A percentile compares a stretch with the other conserved stretches of the same genome.
Evolutionary conservation across 1,284 basidiomycete genomes (phyloP).

Genomic region (Apiotrichum gracile): DNA sequence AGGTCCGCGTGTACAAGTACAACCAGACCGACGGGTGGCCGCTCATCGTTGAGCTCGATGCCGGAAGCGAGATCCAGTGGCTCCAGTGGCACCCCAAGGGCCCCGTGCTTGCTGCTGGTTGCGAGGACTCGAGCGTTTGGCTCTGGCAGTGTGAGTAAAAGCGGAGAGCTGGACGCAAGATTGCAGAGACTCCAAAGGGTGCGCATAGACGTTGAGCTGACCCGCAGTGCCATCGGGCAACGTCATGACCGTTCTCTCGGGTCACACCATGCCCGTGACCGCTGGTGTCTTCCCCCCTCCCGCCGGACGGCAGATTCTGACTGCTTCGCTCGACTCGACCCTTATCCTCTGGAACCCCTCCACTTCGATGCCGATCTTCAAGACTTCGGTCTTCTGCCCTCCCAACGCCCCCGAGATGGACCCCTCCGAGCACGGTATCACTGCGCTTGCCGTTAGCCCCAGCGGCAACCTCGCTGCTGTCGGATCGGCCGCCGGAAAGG

Average conservation of each 20-base stretch:
- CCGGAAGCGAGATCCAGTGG: slow-evolving; percentile 94
- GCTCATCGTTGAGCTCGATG: slow-evolving; percentile 84
- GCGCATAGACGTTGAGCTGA: too few species aligned
- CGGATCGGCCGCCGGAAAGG: slow-evolving; percentile 73
- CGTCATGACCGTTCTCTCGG: slow-evolving; percentile 92
- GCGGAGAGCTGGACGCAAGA: background rate
- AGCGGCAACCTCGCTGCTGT: slow-evolving; percentile 81
- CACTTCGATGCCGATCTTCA: slow-evolving; percentile 59
- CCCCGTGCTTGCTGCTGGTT: slow-evolving; percentile 78
- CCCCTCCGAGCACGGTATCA: slow-evolving; percentile 63
- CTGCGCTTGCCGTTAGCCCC: slow-evolving; percentile 75
- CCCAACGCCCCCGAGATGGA: slow-evolving; percentile 55
- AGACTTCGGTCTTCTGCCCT: slow-evolving; percentile 44
- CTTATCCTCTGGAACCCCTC: slow-evolving; percentile 92
- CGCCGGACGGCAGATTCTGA: slow-evolving; percentile 74
- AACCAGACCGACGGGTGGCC: slow-evolving; percentile 76
- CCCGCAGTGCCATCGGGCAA: slow-evolving; percentile 80
- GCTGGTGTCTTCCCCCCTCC: slow-evolving; percentile 75
- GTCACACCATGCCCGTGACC: slow-evolving; percentile 77
- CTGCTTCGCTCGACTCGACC: slow-evolving; percentile 74
- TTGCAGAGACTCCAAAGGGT: too few species aligned
- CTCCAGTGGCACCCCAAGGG: slow-evolving; percentile 96
- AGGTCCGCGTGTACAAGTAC: slow-evolving; percentile 81
- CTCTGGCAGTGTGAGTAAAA: slow-evolving; percentile 75
- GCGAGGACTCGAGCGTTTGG: slow-evolving; percentile 94